A percentile compares a stretch with the other conserved stretches of the same genome.
Conservation (phyloP, 257 asterid species). For the Ocimum tenuiflorum region DNA sequence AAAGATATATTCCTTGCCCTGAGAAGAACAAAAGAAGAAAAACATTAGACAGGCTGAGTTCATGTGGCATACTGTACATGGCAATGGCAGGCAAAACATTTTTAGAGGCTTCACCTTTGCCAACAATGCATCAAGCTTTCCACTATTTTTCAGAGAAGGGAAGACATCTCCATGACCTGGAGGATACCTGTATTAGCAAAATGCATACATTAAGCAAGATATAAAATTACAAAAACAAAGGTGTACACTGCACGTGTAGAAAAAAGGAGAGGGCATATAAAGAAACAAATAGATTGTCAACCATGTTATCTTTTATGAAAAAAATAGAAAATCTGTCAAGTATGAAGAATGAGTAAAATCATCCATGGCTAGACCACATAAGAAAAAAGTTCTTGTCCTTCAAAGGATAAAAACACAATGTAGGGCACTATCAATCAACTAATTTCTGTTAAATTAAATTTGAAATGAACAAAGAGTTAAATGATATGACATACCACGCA, state of each 20-base stretch:
- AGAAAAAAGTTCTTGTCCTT: neutral
- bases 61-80: neutral
- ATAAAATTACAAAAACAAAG: neutral
- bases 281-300: neutral
- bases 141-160: conserved; percentile 86
- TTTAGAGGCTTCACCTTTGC: conserved; percentile 52
- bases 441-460: neutral
- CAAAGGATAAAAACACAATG: neutral
- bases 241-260: neutral
- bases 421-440: neutral
- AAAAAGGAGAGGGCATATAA: neutral
- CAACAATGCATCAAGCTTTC: conserved; percentile 83
- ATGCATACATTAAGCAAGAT: conserved; percentile 4
- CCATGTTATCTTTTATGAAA: neutral
- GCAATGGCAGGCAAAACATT: conserved; percentile 15
- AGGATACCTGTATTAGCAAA: conserved; percentile 63
- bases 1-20: conserved; percentile 97
- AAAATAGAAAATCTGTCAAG: neutral
- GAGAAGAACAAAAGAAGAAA: conserved; percentile 14
- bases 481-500: conserved; percentile 58
- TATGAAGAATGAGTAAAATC: conserved; percentile 3
- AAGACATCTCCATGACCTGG: conserved; percentile 99
- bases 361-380: neutral
- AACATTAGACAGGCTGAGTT: conserved; percentile 1
- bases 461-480: neutral